phyloP scores from a whole-genome alignment of 495 filamentous ascomycete species.

The Talaromyces proteolyticus region DNA sequence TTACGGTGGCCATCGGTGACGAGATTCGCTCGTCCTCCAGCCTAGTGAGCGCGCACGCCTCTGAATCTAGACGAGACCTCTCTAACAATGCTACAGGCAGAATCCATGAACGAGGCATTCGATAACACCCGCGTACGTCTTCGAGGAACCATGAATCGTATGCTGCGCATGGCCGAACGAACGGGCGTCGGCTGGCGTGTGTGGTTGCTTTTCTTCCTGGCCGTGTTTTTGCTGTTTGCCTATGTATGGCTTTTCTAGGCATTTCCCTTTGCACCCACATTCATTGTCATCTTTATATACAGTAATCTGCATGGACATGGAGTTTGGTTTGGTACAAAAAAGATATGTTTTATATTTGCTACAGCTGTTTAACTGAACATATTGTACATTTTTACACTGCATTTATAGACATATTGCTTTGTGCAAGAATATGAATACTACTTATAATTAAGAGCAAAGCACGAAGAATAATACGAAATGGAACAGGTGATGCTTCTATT shows the following conservation, averaged over 20 bases:
- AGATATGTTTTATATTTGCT: too few species aligned
- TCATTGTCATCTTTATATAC: neutral
- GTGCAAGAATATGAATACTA: too few species aligned
- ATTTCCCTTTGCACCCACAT: too few species aligned
- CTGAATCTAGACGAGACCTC: neutral
- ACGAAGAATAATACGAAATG: neutral
- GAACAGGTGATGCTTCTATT: too few species aligned
- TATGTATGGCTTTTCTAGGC: constrained; percentile 80
- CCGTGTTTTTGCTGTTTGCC: constrained; percentile 73
- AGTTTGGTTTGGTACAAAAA: neutral
- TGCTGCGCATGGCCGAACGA: constrained; percentile 91
- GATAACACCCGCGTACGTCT: constrained; percentile 75
- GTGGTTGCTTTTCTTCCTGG: constrained; percentile 82
- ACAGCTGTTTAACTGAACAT: too few species aligned
- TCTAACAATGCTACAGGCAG: constrained; percentile 3
- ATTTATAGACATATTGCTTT: too few species aligned
- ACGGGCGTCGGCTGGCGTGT: constrained; percentile 93
- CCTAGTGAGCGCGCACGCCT: constrained; percentile 49
- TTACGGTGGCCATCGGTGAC: constrained; percentile 87
- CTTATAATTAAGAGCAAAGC: too few species aligned
- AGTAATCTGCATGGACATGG: neutral
- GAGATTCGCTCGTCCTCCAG: constrained; percentile 86
- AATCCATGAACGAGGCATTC: constrained; percentile 69
- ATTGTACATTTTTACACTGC: too few species aligned
- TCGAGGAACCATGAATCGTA: constrained; percentile 90